Base-by-base conservation (phyloP, 352 stramenopile genomes). In the Globisporangium rhizosaccharum region DNA sequence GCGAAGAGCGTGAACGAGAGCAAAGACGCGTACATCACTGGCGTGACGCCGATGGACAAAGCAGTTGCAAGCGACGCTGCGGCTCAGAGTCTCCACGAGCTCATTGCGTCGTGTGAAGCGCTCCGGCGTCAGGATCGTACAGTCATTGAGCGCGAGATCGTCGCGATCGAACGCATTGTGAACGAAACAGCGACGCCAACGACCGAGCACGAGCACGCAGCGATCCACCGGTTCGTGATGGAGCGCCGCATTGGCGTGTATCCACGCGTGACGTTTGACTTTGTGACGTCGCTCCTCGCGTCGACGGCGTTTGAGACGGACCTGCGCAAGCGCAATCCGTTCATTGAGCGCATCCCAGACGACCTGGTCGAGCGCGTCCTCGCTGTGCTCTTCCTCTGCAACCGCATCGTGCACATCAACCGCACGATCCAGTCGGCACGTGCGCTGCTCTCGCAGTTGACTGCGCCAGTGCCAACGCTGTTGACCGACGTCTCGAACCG, bases 391-490 rank as follows among this genome's bases (percentile, higher is more conserved):
- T 78, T 95, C 37, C 57, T 86, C 7, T 92, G 83, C 67, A 93
- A 79, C 66, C 83, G 85, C 10, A 92, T 95, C 54, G 79, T 92
- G 25, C 85, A 95, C 56, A 80, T 90, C 41, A 93, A 93, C 59
- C 78, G 82, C 58, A 87, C 81, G 25, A 71, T 93, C 17, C 69
- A 85, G 28, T 65, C 84, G 14, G 71, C 79, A 33, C 66, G 68
- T 33, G 65, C 61, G 4, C 62, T 85, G 10, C 37, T 72, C 17
- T 49, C 51, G 12, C 65, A 70, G 45, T 25, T 82, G 26, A 53
- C 54, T 17, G 65, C 53, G 14, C 36, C 45, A 36, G 36, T 14
- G 7, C 49, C 58, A 11, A 54, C n/a, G 0, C 36, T 37, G 10
- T 0, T 42, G 18, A 51, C 25, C 10, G 63, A 64, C 9, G 44